phyloP scores from a whole-genome alignment of 352 stramenopile genomes.

The Globisporangium orthogonon region DNA sequence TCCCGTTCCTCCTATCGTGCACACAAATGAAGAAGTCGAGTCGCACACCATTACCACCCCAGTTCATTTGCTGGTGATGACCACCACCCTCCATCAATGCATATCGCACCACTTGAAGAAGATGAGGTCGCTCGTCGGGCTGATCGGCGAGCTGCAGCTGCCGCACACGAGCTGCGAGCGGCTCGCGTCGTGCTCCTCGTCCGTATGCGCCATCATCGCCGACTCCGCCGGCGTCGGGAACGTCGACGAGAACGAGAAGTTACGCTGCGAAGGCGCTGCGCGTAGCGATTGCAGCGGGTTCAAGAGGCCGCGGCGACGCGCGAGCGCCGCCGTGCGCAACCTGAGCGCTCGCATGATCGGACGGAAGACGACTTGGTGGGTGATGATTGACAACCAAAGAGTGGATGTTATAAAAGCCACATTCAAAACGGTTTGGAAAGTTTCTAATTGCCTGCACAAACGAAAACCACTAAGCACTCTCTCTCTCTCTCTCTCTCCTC shows the following conservation, averaged over 20 bases:
- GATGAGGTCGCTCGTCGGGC: slow-evolving; percentile 54
- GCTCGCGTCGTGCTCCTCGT: slow-evolving; percentile 27
- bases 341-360: slow-evolving; percentile 10
- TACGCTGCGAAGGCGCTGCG: not conserved
- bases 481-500: too few species aligned
- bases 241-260: slow-evolving; percentile 22
- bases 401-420: too few species aligned
- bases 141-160: slow-evolving; percentile 60
- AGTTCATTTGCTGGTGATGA: not conserved
- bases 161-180: slow-evolving; percentile 53
- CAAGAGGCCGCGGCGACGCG: not conserved
- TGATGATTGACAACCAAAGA: too few species aligned
- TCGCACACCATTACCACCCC: not conserved
- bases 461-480: too few species aligned
- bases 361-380: too few species aligned
- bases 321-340: slow-evolving; percentile 5
- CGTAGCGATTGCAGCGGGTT: not conserved
- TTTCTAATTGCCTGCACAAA: too few species aligned
- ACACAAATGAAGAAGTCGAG: not conserved
- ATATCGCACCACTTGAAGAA: slow-evolving; percentile 66
- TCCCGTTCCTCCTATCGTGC: slow-evolving; percentile 40
- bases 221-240: slow-evolving; percentile 54
- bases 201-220: slow-evolving; percentile 26
- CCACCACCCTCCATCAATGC: not conserved
- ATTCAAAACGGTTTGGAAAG: too few species aligned